Base-by-base conservation (phyloP, 1,284 basidiomycete species). In the Fomitopsis pinicola region DNA sequence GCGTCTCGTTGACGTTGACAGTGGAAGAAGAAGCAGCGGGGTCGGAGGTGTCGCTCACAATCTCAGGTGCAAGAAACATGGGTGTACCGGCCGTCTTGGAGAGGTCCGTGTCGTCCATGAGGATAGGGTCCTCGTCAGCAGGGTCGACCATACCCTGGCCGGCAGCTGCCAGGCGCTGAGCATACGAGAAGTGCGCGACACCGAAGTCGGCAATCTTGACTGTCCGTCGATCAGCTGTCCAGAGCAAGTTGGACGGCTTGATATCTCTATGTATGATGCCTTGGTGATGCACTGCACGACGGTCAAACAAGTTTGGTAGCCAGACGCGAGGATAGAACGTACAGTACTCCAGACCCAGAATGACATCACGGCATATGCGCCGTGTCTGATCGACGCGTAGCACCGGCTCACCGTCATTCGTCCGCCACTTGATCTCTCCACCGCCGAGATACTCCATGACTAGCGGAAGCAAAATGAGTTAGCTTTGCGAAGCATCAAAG, bases 261-360 rank as follows among this genome's bases (percentile, higher is more conserved):
- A 99, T 98, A 76, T 99, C 97, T 61, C 97, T 93, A 76, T 99
- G 97, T 58, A 99, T 98, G 75, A 99, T 98, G 42, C 97, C 97
- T 72, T 98, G 94, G 70, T 92, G 87, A 73, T 99, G 97, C 6
- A 99, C 94, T 96, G 69, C 4, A 63, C 61, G 62, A 58, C 19
- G 55, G 55, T 63, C 42, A 55, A 52, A 45, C n/a, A 45, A 42
- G 30, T 19, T 26, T 26, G 22, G 38, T n/a, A 6, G 46, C 14
- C 14, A 59, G 42, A 42, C 14, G 42, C 28, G 42, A 36, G 30
- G 36, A 59, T 53, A 15, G 44, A 33, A 84, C 93, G 71, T 67
- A 95, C 94, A 78, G 73, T 98, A 98, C 72, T 97, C 94, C 52
- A 99, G 84, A 30, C 97, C 97, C 19, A 97, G 85, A 46, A 97